phyloP scores from a whole-genome alignment of 768 basidiomycete species.

The Mycena filopes region DNA sequence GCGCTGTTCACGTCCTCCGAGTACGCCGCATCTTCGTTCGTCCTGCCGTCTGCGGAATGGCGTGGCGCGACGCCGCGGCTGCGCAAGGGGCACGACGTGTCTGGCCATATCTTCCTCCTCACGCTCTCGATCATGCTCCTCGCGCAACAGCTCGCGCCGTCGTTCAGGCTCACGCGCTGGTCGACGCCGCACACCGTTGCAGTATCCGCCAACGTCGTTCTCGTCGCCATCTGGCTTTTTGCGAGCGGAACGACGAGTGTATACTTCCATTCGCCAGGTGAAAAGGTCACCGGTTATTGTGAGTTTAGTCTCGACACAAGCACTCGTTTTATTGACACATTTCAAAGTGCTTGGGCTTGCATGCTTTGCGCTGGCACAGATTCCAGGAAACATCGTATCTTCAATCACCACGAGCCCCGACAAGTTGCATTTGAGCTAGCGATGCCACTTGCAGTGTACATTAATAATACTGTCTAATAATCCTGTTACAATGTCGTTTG shows the following conservation, averaged over 20 bases:
- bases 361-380: slow-evolving; percentile 31
- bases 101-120: slow-evolving; percentile 93
- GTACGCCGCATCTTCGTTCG: slow-evolving; percentile 44
- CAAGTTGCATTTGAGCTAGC: slow-evolving; percentile 15
- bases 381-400: slow-evolving; percentile 17
- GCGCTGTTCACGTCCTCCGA: slow-evolving; percentile 62
- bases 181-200: slow-evolving; percentile 59
- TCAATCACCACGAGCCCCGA: not conserved
- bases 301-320: slow-evolving; percentile 44
- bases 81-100: slow-evolving; percentile 89
- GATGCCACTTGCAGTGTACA: slow-evolving; percentile 7
- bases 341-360: slow-evolving; percentile 35
- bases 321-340: not conserved
- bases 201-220: slow-evolving; percentile 52
- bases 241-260: slow-evolving; percentile 84
- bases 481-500: slow-evolving; percentile 3
- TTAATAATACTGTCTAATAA: slow-evolving; percentile 27
- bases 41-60: slow-evolving; percentile 57
- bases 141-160: slow-evolving; percentile 74
- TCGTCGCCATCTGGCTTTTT: slow-evolving; percentile 76
- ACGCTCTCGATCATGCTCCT: slow-evolving; percentile 84
- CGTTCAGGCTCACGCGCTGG: slow-evolving; percentile 55
- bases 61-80: slow-evolving; percentile 64
- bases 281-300: slow-evolving; percentile 91
- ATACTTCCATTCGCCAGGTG: slow-evolving; percentile 90